phyloP scores from a whole-genome alignment of 208 protist genomes.

The Angomonas ambiguus region DNA sequence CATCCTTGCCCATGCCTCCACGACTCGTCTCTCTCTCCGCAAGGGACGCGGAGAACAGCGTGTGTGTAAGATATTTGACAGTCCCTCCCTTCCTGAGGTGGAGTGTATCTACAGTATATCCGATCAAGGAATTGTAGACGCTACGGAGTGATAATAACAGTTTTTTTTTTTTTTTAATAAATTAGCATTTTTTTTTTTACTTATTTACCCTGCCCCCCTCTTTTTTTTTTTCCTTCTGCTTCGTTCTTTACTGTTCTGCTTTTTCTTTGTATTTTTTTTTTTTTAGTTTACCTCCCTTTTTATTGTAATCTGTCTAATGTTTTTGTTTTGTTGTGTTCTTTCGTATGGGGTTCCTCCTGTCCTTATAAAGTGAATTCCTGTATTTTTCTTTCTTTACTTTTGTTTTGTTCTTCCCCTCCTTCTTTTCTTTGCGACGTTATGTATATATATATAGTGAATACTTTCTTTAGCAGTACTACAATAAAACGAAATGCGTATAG shows the following conservation, averaged over 20 bases:
- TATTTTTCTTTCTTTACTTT: too few relatives aligned
- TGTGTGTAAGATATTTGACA: slow-evolving; percentile 98
- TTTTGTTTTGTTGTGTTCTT: too few relatives aligned
- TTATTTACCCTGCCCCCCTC: slow-evolving; percentile 3
- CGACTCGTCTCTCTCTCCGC: slow-evolving; percentile 91
- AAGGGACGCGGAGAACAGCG: slow-evolving; percentile 97
- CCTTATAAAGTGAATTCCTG: too few relatives aligned
- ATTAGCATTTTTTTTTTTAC: neutral
- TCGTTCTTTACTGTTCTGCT: slow-evolving; percentile 1
- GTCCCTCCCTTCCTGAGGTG: slow-evolving; percentile 95
- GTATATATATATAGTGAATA: too few relatives aligned
- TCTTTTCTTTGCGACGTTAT: too few relatives aligned
- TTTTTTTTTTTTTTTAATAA: slow-evolving; percentile 1
- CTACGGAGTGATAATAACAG: slow-evolving; percentile 54
- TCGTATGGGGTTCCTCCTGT: neutral
- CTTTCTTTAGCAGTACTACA: too few relatives aligned
- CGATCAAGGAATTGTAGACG: slow-evolving; percentile 95
- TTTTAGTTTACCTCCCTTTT: slow-evolving; percentile 1
- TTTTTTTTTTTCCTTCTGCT: slow-evolving; percentile 6
- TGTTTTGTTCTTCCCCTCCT: neutral
- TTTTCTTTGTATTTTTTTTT: neutral
- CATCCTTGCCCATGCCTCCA: slow-evolving; percentile 98
- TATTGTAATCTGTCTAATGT: neutral
- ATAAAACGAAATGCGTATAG: too few relatives aligned
- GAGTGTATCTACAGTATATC: slow-evolving; percentile 96